Evolutionary conservation across 2,329 filamentous ascomycete species (phyloP), one percentile per base, ranked within the genome.

Genomic region (Didymella lethalis): DNA sequence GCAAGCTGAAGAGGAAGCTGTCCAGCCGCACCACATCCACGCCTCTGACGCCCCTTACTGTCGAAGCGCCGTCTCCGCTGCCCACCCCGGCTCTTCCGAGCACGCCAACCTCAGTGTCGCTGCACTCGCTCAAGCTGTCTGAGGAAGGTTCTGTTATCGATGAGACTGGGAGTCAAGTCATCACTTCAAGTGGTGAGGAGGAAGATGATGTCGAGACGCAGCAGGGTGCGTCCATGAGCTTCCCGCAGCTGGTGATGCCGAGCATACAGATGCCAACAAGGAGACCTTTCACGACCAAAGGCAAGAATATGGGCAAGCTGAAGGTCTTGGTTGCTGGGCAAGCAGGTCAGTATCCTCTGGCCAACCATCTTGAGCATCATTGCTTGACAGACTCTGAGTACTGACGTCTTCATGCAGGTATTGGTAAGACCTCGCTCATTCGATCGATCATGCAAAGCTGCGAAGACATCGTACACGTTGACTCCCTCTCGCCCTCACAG

Each of bases 191-290:
- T 69, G 79, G 83, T 63, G 80, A 88, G 66, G 80, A 86, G 70
- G 88, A 85, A 73, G 80, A 70, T 69, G 57, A 64, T 25, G 79
- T 68, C 23, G 68, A 69, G 29, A 67, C 63, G 26, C 67, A 66
- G 51, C 57, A 62, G 44, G 83, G 82, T 41, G 56, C 57, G 23
- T 59, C 65, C n/a, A 64, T 54, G 53, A 66, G 71, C 63, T 75
- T 79, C 40, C 90, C 90, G 25, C 93, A 98, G 76, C 84, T 99
- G n/a, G 91, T 99, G 60, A 99, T 99, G 95, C 95, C 95, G 5
- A 97, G 93, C 72, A 89, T 99, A 69, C 88, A 87, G 62, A 95
- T 99, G 86, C 94, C 95, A 3, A 90, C 87, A 61, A 88, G 95
- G 48, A 85, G 93, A 50, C 93, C 93, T 0, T 98, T 98, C 75